Evolutionary conservation across 2,329 filamentous ascomycete genomes (phyloP), one percentile per base, ranked within the genome.

Genomic region (Diaporthe batatas): DNA sequence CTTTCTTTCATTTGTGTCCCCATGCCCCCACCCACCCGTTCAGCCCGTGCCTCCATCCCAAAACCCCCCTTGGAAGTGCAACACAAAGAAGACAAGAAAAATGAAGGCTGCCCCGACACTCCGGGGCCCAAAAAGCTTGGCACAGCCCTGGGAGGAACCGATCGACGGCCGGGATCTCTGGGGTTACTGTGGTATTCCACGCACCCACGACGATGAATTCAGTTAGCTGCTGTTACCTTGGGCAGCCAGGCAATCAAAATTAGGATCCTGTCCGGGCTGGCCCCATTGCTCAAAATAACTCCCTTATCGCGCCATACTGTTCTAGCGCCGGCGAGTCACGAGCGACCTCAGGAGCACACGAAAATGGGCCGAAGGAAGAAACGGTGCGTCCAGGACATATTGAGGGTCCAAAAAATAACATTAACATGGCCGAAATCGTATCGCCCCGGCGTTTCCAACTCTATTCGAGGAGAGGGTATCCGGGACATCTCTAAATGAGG

Each of bases 71-170:
- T 18, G 39, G 39, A 25, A 42, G 23, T 23, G 29, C 8, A n/a
- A 32, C 21, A 32, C 3, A 18, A 36, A 34, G 14, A 44, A 23
- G 18, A 34, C 14, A 44, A 23, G 18, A 8, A 2, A 34, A 39
- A 6, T 32, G 11, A 53, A 44, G 44, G n/a, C 5, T 29, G 32
- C 32, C 62, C 47, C 47, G 47, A 25, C n/a, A 32, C 62, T 21
- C 47, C 47, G 62, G 62, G n/a, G 47, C 44, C 47, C 42, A 64
- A 29, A 67, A 67, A 67, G 62, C 62, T 67, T 67, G 47, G 62
- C 62, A 53, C 62, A 39, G 62, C 62, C 62, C 21, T 51, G 62
- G 32, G 32, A 65, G 62, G 62, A 51, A 51, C 62, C 44, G 62
- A 67, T 67, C 62, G 32, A 21, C 62, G 47, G 25, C 44, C 47